Conservation (phyloP, 345 rosid species). For the Trapa incisa region DNA sequence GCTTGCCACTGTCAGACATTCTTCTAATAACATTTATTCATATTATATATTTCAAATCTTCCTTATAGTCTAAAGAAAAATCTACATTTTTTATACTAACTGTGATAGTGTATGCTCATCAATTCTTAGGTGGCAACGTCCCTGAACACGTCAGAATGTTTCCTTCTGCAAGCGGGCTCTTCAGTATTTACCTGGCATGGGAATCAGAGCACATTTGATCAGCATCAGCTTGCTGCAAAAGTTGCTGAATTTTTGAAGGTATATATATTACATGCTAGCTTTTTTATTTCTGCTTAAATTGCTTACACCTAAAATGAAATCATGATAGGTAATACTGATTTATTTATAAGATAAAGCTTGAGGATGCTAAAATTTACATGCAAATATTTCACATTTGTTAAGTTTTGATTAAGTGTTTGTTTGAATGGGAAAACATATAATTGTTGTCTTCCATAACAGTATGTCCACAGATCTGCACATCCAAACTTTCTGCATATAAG, state of each 20-base stretch:
- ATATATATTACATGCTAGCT: slow-evolving; percentile 7
- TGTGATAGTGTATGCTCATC: background rate
- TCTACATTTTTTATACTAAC: background rate
- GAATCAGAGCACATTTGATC: slow-evolving; percentile 82
- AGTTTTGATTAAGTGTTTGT: background rate
- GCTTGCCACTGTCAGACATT: background rate
- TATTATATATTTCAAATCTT: background rate
- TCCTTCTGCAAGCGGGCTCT: slow-evolving; percentile 93
- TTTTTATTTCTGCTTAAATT: background rate
- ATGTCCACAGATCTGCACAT: background rate
- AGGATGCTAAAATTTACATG: background rate
- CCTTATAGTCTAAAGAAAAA: background rate
- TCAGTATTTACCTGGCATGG: slow-evolving; percentile 90
- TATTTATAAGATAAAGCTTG: background rate
- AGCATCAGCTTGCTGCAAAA: slow-evolving; percentile 77
- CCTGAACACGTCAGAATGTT: slow-evolving; percentile 73
- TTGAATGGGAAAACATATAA: background rate
- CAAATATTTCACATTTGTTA: background rate
- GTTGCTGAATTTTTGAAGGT: slow-evolving; percentile 89
- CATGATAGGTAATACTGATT: background rate
- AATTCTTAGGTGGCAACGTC: slow-evolving; percentile 62
- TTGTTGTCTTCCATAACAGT: background rate
- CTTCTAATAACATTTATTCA: no score
- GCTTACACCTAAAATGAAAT: background rate
- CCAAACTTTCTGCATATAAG: background rate